Base-by-base conservation (phyloP, 73 alveolate species). In the Paramecium caudatum region DNA sequence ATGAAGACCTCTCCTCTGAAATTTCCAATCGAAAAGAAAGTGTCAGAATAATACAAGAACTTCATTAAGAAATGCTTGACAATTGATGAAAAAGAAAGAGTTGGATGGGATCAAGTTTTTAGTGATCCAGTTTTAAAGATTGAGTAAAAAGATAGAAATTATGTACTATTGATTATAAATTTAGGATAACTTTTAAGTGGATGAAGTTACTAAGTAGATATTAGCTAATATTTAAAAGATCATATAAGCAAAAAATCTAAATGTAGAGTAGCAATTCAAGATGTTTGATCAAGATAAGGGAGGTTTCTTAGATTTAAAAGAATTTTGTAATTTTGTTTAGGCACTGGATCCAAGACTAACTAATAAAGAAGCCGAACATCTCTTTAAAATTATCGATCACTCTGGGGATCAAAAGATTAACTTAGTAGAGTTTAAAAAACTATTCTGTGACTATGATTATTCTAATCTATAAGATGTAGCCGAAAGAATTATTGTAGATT, bases 51-150 rank as follows among this genome's bases (percentile, higher is more conserved):
- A 55, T 48, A 23, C 15, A 86, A 86, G 32, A 90, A 86, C 30
- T 86, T 86, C 82, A 86, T 86, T 43, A 86, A 37, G 39, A 47
- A 45, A 13, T 86, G 93, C 39, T 62, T 86, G 45, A 86, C 82
- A 17, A 13, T 86, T 39, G 87, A 86, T 13, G 93, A 86, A 32
- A 27, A 62, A 8, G 25, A 62, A 30, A 70, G 93, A 41, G 45
- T 86, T 23, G 90, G 93, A 0, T 86, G 93, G 93, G 65, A 86
- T 16, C 90, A 86, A 0, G 93, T 86, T 19, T 86, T 62, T 45
- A 63, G 27, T 6, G 80, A 80, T 46, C 39, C 70, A 12, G 80
- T 55, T 12, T 10, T 55, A 23, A 55, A 55, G 17, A 21, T 55
- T 19, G 8, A 37, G 1, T 23, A 55, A 55, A 23, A 55, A 9